Base-by-base conservation (phyloP, 768 basidiomycete species). In the Phylloporus sp. region DNA sequence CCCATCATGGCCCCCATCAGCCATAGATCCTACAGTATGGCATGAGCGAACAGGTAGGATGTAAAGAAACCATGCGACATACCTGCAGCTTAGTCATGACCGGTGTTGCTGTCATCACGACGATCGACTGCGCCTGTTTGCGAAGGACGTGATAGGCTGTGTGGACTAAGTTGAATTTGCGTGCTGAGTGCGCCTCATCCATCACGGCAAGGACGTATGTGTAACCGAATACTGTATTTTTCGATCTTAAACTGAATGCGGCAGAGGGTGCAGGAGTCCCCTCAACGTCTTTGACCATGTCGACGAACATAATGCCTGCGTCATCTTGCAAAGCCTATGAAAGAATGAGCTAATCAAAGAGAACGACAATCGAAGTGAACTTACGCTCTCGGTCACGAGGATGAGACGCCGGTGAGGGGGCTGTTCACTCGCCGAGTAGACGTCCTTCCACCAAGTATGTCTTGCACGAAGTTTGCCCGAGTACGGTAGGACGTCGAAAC, bases 71-170 rank as follows among this genome's bases (percentile, higher is more conserved):
- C 15, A 15, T 10, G 15, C 8, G 31, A 15, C 42, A 4, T 27
- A 54, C 52, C 15, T 54, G 48, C 4, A 54, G 13, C 38, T 54
- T 56, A 0, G 52, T 56, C 32, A 49, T 45, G 26, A 56, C 47
- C 3, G 47, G 52, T 0, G 34, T 56, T 5, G 44, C 47, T 0
- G 44, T 56, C 34, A 54, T 54, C 6, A 35, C 27, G 2, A 56
- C 12, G 4, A 56, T 35, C 0, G 5, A 2, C 0, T 10, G 0
- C 0, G 36, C 28, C 4, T 6, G 13, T 0, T 8, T 4, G 2
- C 26, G 10, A 2, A 53, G 42, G 1, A 13, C 24, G 10, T 10
- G 24, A 0, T 10, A n/a, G 1, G 55, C 47, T 1, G 48, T 42
- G n/a, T 49, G 48, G 8, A 49, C 8, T n/a, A 42, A 35, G 22